phyloP scores from a whole-genome alignment of 139 green algal species.

The Chlorella sp. region DNA sequence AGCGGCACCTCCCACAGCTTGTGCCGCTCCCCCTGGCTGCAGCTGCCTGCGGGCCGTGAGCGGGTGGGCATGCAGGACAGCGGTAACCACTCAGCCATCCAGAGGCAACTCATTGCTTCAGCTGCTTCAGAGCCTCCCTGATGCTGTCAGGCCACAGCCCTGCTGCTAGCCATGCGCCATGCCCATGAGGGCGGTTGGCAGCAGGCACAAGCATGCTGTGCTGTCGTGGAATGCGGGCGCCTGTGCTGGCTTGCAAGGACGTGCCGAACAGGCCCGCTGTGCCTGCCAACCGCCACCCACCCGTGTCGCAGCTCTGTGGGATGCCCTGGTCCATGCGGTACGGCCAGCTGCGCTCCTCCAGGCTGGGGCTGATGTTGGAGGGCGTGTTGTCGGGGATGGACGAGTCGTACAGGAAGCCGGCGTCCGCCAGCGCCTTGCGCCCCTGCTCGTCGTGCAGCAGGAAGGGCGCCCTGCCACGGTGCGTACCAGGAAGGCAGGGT shows the following conservation, averaged over 20 bases:
- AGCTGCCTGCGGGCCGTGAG: slow-evolving; percentile 6
- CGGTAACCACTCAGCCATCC: background rate
- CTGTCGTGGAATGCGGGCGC: too few species aligned
- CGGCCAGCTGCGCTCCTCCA: background rate
- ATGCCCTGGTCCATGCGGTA: slow-evolving; percentile 17
- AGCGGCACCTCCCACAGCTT: slow-evolving; percentile 12
- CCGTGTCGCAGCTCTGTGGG: slow-evolving; percentile 20
- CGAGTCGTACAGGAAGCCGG: slow-evolving; percentile 15
- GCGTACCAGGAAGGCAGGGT: too few species aligned
- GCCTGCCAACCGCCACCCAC: background rate
- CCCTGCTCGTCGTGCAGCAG: background rate
- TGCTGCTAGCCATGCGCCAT: too few species aligned
- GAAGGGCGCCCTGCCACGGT: slow-evolving; percentile 23
- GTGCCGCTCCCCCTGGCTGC: background rate
- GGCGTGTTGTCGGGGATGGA: slow-evolving; percentile 3
- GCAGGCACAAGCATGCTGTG: too few species aligned
- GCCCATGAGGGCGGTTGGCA: too few species aligned
- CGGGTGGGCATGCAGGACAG: background rate
- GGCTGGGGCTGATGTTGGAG: background rate
- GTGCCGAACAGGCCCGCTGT: too few species aligned
- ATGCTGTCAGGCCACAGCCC: background rate
- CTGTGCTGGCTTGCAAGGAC: too few species aligned
- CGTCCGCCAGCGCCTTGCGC: slow-evolving; percentile 1
- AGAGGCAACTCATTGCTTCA: background rate
- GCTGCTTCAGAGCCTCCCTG: background rate